Evolutionary conservation across 2,329 filamentous ascomycete species (phyloP).

Genomic region (Fusarium neocosmosporiellum): DNA sequence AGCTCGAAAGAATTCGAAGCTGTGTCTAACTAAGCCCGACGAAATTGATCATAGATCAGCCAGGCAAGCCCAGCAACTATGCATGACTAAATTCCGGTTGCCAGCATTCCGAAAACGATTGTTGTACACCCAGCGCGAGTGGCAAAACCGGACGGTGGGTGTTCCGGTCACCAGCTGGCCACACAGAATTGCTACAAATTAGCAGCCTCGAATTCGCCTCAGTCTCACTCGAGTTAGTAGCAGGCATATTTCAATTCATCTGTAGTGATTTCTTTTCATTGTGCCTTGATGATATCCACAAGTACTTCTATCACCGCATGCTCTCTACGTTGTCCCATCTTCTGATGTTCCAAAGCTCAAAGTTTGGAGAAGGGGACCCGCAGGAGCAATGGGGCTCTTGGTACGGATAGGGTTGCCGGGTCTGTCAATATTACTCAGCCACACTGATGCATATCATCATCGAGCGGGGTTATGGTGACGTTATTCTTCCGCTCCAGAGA

Average conservation of each 20-base stretch:
- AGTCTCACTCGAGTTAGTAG: background rate
- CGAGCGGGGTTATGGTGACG: background rate
- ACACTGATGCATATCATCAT: background rate
- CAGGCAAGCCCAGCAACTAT: no score
- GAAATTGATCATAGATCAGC: no score
- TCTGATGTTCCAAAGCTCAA: background rate
- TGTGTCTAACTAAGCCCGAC: no score
- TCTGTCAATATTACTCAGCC: background rate
- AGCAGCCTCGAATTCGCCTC: background rate
- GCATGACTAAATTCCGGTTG: no score
- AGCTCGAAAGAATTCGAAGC: no score
- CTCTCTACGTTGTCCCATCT: background rate
- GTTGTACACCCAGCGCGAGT: no score
- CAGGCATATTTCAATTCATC: background rate
- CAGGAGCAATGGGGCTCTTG: background rate
- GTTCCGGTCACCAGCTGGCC: no score
- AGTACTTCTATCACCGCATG: background rate
- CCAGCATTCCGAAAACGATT: no score
- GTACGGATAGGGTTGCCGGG: background rate
- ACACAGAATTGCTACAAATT: background rate
- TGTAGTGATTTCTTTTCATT: background rate
- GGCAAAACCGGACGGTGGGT: no score
- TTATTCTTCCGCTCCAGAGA: background rate
- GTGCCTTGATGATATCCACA: background rate
- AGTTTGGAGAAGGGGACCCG: background rate